Conservation (phyloP, 805 yeast species). For the Wickerhamomyces xylosicus region DNA sequence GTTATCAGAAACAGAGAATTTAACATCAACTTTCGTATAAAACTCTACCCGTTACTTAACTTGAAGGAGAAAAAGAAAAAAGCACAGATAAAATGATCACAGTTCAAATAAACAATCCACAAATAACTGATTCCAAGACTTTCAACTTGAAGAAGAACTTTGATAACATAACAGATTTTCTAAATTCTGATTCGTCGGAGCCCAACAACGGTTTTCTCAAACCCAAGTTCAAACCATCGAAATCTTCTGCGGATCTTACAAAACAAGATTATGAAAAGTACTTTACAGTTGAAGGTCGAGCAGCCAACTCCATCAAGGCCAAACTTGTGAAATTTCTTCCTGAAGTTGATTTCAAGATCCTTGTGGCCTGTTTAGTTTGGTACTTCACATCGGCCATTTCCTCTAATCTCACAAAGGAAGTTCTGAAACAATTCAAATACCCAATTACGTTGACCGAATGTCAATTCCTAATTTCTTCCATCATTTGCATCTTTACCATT, state of each 20-base stretch:
- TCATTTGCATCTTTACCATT: constrained; percentile 41
- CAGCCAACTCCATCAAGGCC: constrained; percentile 3
- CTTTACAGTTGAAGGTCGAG: constrained; percentile 15
- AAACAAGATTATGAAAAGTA: constrained; percentile 15
- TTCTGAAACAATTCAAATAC: constrained; percentile 56
- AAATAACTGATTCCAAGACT: neutral
- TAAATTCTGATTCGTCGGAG: neutral
- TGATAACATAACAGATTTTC: neutral
- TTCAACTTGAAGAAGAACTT: neutral
- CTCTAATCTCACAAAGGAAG: constrained; percentile 70
- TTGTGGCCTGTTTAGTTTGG: constrained; percentile 62
- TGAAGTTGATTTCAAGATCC: constrained; percentile 31
- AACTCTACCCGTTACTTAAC: too few relatives aligned
- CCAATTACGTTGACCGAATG: constrained; percentile 87
- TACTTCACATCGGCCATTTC: constrained; percentile 73
- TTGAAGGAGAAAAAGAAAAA: too few relatives aligned
- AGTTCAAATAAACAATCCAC: constrained; percentile 2
- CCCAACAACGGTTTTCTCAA: neutral
- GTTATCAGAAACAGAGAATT: too few relatives aligned
- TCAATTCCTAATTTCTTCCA: constrained; percentile 69
- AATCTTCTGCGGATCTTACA: constrained; percentile 15
- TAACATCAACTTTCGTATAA: too few relatives aligned
- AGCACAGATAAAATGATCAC: too few relatives aligned
- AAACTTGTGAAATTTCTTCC: constrained; percentile 17
- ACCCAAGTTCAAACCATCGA: constrained; percentile 16